These are phyloP conservation scores for Hyphopichia fennica DNA, from an alignment of 1,139 yeast genomes.

Conservation along the genomic window DNA sequence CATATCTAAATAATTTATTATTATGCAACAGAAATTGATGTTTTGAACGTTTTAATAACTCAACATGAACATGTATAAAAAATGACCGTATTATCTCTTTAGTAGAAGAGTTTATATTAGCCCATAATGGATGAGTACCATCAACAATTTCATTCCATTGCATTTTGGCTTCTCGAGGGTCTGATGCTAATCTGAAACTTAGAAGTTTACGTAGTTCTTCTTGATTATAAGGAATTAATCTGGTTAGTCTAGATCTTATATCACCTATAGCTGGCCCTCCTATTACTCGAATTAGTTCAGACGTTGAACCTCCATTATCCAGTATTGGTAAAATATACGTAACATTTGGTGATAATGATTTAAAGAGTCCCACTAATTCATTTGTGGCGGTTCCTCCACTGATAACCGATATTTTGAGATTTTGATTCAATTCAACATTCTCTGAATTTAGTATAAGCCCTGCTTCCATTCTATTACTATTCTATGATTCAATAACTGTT, in stretches of 20 bases:
- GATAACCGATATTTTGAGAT: conserved; percentile 42
- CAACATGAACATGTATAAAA: conserved; percentile 75
- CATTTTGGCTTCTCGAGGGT: conserved; percentile 51
- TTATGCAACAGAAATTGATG: conserved; percentile 33
- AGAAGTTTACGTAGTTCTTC: conserved; percentile 49
- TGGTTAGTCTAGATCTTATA: conserved; percentile 74
- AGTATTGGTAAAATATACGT: conserved; percentile 79
- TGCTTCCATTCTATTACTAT: too few species aligned
- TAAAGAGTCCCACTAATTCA: conserved; percentile 53
- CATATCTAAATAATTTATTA: conserved; percentile 62
- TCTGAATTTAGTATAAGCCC: not conserved
- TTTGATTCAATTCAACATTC: not conserved
- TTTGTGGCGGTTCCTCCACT: conserved; percentile 83
- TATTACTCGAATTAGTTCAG: conserved; percentile 82
- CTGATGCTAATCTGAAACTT: conserved; percentile 60
- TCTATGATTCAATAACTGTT: too few species aligned
- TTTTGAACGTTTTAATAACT: conserved; percentile 68
- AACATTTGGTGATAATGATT: conserved; percentile 38
- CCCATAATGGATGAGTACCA: conserved; percentile 76
- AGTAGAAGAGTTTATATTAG: conserved; percentile 56
- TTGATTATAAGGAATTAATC: conserved; percentile 59
- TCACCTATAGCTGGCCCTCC: conserved; percentile 98
- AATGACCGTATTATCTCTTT: conserved; percentile 78
- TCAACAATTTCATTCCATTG: conserved; percentile 83
- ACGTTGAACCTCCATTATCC: conserved; percentile 94